A percentile compares a stretch with the other conserved stretches of the same genome.
Evolutionary conservation across 495 filamentous ascomycete species (phyloP).

Genomic region (Aspergillus diversus): DNA sequence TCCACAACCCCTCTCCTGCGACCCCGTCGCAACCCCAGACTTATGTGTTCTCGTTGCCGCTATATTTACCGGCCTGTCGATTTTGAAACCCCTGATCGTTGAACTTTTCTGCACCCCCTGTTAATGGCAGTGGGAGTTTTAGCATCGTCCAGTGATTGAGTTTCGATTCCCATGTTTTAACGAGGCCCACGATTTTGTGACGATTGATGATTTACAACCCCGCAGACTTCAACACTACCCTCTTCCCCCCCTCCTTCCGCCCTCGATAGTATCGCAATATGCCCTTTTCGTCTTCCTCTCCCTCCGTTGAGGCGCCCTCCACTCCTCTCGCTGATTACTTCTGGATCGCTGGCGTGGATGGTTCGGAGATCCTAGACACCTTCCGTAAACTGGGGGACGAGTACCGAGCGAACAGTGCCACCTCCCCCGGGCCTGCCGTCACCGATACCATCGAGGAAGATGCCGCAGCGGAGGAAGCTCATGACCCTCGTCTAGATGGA

Average conservation of each 20-base stretch:
- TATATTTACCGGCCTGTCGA: conserved; percentile 12
- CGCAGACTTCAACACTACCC: conserved; percentile 12
- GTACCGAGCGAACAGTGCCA: conserved; percentile 49
- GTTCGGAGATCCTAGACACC: conserved; percentile 54
- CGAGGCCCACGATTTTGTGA: conserved; percentile 30
- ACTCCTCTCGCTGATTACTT: conserved; percentile 96
- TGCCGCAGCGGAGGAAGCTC: conserved; percentile 62
- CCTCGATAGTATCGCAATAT: conserved; percentile 25
- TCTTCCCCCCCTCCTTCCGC: neutral
- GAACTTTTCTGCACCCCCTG: conserved; percentile 16
- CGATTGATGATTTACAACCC: conserved; percentile 33
- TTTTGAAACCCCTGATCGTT: conserved; percentile 26
- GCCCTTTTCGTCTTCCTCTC: conserved; percentile 34
- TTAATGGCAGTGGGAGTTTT: conserved; percentile 30
- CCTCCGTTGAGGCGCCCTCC: conserved; percentile 50
- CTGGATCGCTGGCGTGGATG: conserved; percentile 95
- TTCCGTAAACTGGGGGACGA: conserved; percentile 56
- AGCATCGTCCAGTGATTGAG: conserved; percentile 16
- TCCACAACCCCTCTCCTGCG: conserved; percentile 20
- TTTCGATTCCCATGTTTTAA: conserved; percentile 39
- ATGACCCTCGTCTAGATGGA: conserved; percentile 40
- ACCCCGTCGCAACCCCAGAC: conserved; percentile 29
- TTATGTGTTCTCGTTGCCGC: conserved; percentile 26
- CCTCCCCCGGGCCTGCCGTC: conserved; percentile 57
- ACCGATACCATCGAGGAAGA: conserved; percentile 85